Evolutionary conservation across 2,329 filamentous ascomycete genomes (phyloP).

Genomic region (Huntiella savannae): DNA sequence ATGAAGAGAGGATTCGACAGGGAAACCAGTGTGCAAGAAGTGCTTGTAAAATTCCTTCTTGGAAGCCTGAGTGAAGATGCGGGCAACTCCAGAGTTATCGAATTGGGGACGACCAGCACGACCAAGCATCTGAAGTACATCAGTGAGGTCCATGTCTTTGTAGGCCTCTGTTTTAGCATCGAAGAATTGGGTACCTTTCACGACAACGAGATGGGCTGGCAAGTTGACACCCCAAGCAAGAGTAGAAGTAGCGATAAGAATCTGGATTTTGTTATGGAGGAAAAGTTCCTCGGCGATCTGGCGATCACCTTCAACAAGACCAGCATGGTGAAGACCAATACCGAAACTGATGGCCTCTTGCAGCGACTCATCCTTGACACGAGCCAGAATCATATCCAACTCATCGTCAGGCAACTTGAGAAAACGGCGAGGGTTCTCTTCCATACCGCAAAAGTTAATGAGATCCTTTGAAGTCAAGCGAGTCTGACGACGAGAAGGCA

Average conservation of each 20-base stretch:
- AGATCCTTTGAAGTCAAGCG: slow-evolving; percentile 87
- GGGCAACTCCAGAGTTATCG: slow-evolving; percentile 83
- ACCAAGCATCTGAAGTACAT: slow-evolving; percentile 94
- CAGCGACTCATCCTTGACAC: slow-evolving; percentile 83
- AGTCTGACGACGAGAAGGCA: slow-evolving; percentile 86
- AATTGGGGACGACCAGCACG: slow-evolving; percentile 92
- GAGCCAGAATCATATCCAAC: slow-evolving; percentile 63
- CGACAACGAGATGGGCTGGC: slow-evolving; percentile 87
- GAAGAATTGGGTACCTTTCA: slow-evolving; percentile 96
- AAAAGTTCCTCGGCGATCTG: slow-evolving; percentile 88
- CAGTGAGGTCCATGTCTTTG: slow-evolving; percentile 96
- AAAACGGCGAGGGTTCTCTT: slow-evolving; percentile 89
- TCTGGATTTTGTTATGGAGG: slow-evolving; percentile 93
- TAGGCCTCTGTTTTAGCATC: slow-evolving; percentile 96
- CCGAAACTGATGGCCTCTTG: slow-evolving; percentile 92
- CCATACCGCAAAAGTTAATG: slow-evolving; percentile 96
- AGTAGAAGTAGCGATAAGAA: slow-evolving; percentile 86
- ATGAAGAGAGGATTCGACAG: slow-evolving; percentile 88
- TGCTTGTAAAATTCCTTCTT: slow-evolving; percentile 99
- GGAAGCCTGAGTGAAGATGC: slow-evolving; percentile 90
- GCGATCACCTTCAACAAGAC: slow-evolving; percentile 84
- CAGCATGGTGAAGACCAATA: slow-evolving; percentile 91
- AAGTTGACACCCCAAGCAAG: slow-evolving; percentile 97
- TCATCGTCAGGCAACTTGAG: slow-evolving; percentile 90
- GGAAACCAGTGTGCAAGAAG: slow-evolving; percentile 93